These are phyloP conservation scores for Raffaelea albimanens DNA, from an alignment of 2,329 filamentous ascomycete species.

Conservation along the genomic window DNA sequence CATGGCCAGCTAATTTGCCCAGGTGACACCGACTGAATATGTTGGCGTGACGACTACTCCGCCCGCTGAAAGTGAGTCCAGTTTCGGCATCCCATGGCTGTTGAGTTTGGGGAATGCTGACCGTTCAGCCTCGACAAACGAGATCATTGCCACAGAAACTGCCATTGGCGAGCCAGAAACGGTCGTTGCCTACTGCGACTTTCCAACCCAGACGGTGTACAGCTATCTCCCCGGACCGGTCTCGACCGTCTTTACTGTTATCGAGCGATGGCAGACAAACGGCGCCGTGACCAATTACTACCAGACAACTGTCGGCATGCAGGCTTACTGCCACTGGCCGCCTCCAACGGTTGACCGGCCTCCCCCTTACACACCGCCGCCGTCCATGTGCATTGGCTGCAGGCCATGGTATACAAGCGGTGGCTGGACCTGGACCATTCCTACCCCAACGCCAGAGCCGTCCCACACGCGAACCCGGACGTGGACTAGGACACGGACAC, in stretches of 20 bases:
- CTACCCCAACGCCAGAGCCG: not conserved
- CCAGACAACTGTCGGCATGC: slow-evolving; percentile 12
- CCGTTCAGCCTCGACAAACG: slow-evolving; percentile 4
- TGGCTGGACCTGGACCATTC: slow-evolving; percentile 7
- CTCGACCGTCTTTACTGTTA: slow-evolving; percentile 10
- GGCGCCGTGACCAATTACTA: slow-evolving; percentile 12
- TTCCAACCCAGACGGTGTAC: slow-evolving; percentile 12
- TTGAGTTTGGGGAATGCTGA: too few species aligned
- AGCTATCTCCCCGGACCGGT: slow-evolving; percentile 9
- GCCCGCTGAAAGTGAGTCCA: slow-evolving; percentile 6
- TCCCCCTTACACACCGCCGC: slow-evolving; percentile 5
- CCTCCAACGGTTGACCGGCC: slow-evolving; percentile 6
- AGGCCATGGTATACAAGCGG: slow-evolving; percentile 9
- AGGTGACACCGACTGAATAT: slow-evolving; percentile 9
- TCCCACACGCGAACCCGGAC: not conserved
- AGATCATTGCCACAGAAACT: slow-evolving; percentile 4
- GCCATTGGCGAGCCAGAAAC: slow-evolving; percentile 2
- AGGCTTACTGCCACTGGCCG: slow-evolving; percentile 12
- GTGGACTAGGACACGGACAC: not conserved
- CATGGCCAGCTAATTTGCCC: not conserved
- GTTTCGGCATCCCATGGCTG: too few species aligned
- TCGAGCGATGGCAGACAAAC: slow-evolving; percentile 8
- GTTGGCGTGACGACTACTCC: slow-evolving; percentile 13
- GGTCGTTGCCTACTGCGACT: slow-evolving; percentile 10
- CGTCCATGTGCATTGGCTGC: slow-evolving; percentile 1